Percentiles rank a stretch among this genome's conserved stretches.
These are phyloP conservation scores for Cryphonectria japonica DNA, from an alignment of 2,329 filamentous ascomycete genomes.

Conservation along the genomic window DNA sequence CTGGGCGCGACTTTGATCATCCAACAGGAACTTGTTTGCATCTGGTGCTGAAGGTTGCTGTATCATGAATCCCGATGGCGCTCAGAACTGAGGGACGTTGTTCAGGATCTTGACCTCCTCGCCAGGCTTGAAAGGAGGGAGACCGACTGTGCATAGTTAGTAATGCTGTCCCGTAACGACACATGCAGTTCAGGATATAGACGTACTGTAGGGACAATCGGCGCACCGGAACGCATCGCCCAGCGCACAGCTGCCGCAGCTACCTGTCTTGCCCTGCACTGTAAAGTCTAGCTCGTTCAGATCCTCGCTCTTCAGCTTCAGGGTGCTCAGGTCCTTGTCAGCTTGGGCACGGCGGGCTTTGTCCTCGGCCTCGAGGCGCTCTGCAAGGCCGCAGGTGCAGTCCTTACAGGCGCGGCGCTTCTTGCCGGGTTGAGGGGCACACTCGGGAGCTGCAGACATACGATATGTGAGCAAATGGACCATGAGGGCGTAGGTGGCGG, in stretches of 20 bases:
- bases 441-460: conserved; percentile 69
- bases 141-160: conserved; percentile 56
- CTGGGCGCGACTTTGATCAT: neutral
- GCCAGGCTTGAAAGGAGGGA: conserved; percentile 95
- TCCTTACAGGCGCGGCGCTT: conserved; percentile 95
- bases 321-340: conserved; percentile 44
- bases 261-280: conserved; percentile 94
- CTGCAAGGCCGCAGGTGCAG: conserved; percentile 91
- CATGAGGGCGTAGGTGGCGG: conserved; percentile 6
- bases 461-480: conserved; percentile 33
- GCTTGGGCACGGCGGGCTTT: conserved; percentile 40
- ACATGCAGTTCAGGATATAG: conserved; percentile 47
- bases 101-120: conserved; percentile 90
- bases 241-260: conserved; percentile 90
- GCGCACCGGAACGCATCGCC: conserved; percentile 86
- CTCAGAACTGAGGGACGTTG: conserved; percentile 79
- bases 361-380: conserved; percentile 86
- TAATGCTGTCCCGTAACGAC: conserved; percentile 55
- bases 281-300: conserved; percentile 94
- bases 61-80: neutral
- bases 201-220: conserved; percentile 48
- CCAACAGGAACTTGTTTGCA: neutral
- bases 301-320: conserved; percentile 77
- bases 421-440: conserved; percentile 84
- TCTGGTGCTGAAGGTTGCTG: neutral